Evolutionary conservation across 2,329 filamentous ascomycete species (phyloP), one percentile per base, ranked within the genome.

Genomic region (Penicillium sp.): DNA sequence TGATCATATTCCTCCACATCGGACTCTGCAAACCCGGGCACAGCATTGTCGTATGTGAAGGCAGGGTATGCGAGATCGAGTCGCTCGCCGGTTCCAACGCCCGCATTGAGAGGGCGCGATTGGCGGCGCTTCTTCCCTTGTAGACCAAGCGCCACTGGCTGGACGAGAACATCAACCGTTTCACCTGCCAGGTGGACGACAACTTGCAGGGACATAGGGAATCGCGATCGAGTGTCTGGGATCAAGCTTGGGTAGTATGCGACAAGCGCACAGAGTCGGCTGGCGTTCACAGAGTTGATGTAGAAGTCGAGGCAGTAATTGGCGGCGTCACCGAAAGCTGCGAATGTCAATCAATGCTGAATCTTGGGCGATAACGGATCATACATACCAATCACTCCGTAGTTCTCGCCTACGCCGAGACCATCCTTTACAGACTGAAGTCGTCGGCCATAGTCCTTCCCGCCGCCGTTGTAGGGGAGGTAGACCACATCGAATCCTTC

Each of bases 1-100:
- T 80, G 76, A 58, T 90, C 81, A 62, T 85, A 91, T 59, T 88
- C 83, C 2, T 88, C 85, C 31, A 89, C 69, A 52, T 90, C 84
- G 18, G 81, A 79, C 70, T 92, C 88, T 0, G 88, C 88, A 58
- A 92, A 92, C 0, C 89, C 89, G 0, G 83, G 74, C 47, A 83
- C 74, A 0, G 73, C 82, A 55, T 79, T 76, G 10, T 79, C 76
- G 60, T 88, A 88, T 0, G 78, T 78, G 64, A 80, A 85, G 4
- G 68, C 66, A 6, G 64, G 66, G 50, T 72, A 71, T 3, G 66
- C 68, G 27, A 72, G 59, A 6, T 69, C 56, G 32, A 72, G 51
- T 5, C 69, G 68, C 54, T 72, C 81, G 67, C 77, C 82, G 9
- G 77, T 75, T 9, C 81, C 81, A 2, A 80, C 75, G 0, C 81